These are phyloP conservation scores for Monosporascus sp. DNA, from an alignment of 2,329 filamentous ascomycete genomes.

Conservation along the genomic window DNA sequence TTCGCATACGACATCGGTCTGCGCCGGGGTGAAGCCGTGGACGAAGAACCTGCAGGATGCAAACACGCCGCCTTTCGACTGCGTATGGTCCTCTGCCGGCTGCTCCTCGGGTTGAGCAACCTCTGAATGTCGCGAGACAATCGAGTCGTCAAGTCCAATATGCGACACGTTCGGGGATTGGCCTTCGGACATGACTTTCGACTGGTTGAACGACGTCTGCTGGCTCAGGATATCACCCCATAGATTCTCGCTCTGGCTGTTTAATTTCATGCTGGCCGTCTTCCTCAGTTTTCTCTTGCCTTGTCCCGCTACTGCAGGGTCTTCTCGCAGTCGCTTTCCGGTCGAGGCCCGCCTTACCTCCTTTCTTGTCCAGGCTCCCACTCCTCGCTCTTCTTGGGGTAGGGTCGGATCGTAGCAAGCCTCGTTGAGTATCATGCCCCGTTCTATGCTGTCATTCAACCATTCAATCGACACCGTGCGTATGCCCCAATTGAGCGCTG, in stretches of 20 bases:
- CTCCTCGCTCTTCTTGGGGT: constrained; percentile 65
- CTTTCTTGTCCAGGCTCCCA: constrained; percentile 66
- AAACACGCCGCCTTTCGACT: constrained; percentile 41
- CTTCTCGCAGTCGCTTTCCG: constrained; percentile 56
- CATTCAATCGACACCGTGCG: constrained; percentile 77
- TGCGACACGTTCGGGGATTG: constrained; percentile 9
- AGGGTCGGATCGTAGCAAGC: constrained; percentile 73
- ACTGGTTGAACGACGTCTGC: constrained; percentile 27
- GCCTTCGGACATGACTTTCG: constrained; percentile 8
- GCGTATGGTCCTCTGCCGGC: neutral
- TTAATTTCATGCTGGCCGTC: constrained; percentile 79
- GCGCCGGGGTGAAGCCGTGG: constrained; percentile 51
- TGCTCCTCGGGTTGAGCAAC: constrained; percentile 1
- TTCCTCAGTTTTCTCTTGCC: constrained; percentile 79
- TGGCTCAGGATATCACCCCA: constrained; percentile 81
- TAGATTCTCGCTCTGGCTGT: constrained; percentile 73
- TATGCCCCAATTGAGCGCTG: constrained; percentile 78
- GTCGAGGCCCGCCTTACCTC: constrained; percentile 40
- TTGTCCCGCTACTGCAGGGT: constrained; percentile 39
- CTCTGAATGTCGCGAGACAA: constrained; percentile 1
- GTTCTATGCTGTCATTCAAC: constrained; percentile 75
- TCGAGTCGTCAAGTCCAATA: constrained; percentile 2
- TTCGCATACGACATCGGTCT: constrained; percentile 42
- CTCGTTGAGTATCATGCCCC: constrained; percentile 90
- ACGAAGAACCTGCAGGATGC: constrained; percentile 53